Percentiles rank a stretch among this genome's conserved stretches.
Evolutionary conservation across 2,329 filamentous ascomycete genomes (phyloP).

Genomic region (Diaporthe ampelina): DNA sequence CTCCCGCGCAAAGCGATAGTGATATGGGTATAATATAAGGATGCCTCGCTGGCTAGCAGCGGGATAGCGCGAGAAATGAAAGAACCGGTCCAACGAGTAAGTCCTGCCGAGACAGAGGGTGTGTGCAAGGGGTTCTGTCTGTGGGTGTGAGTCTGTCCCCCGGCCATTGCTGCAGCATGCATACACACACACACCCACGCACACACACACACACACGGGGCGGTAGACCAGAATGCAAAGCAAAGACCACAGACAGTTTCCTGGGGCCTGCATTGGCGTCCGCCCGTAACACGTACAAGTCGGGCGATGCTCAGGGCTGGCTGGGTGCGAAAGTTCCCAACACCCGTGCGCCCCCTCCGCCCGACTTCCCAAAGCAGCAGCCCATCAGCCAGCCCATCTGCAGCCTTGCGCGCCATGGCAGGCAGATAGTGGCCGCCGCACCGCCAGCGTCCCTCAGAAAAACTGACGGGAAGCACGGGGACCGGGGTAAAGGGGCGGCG

Average conservation of each 20-base stretch:
- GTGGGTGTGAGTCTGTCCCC: background rate
- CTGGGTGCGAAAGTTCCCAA: background rate
- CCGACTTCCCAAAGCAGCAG: background rate
- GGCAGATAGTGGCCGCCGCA: constrained; percentile 7
- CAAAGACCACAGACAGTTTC: background rate
- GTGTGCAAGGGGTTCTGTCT: background rate
- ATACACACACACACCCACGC: background rate
- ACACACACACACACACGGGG: no score
- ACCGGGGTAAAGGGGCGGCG: background rate
- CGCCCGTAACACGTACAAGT: constrained; percentile 5
- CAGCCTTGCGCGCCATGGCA: constrained; percentile 13
- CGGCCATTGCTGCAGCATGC: background rate
- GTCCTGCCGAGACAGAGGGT: constrained; percentile 1
- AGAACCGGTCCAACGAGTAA: background rate
- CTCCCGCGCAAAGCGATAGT: constrained; percentile 40
- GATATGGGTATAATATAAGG: constrained; percentile 34
- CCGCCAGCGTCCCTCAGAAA: background rate
- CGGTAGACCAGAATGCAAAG: background rate
- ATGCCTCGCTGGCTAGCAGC: constrained; percentile 31
- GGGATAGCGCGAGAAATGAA: constrained; percentile 24
- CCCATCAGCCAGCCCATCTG: constrained; percentile 12
- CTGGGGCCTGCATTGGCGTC: constrained; percentile 9
- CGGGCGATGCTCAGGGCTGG: constrained; percentile 16
- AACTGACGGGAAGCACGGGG: background rate
- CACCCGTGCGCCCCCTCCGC: background rate